Conservation (phyloP, 768 basidiomycete genomes). For the Pholiota conissans region DNA sequence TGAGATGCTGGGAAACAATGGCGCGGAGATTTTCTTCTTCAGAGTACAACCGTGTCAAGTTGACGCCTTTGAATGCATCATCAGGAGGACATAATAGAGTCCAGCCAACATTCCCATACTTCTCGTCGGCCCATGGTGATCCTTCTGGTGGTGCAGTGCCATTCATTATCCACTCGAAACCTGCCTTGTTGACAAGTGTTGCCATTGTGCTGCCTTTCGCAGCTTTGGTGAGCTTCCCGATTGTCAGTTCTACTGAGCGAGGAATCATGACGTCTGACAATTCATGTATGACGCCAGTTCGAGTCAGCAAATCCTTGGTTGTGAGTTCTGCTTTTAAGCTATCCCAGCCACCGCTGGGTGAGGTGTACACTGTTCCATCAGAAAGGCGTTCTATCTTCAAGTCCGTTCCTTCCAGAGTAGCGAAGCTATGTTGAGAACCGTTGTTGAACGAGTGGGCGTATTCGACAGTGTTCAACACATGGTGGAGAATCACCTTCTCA, state of each 20-base stretch:
- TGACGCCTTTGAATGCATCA: constrained; percentile 85
- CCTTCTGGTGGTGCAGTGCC: constrained; percentile 77
- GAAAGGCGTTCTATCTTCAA: constrained; percentile 62
- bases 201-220: constrained; percentile 89
- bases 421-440: constrained; percentile 71
- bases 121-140: constrained; percentile 60
- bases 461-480: constrained; percentile 72
- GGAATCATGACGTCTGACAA: constrained; percentile 86
- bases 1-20: constrained; percentile 77
- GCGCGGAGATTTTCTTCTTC: constrained; percentile 51
- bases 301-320: constrained; percentile 72
- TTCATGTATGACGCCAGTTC: constrained; percentile 90
- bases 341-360: constrained; percentile 77
- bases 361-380: constrained; percentile 53
- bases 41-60: constrained; percentile 72
- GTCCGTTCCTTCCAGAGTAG: constrained; percentile 85
- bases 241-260: constrained; percentile 78
- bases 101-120: constrained; percentile 62
- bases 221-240: constrained; percentile 89
- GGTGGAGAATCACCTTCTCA: constrained; percentile 84
- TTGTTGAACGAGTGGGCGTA: constrained; percentile 64
- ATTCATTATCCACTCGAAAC: constrained; percentile 89
- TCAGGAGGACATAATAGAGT: constrained; percentile 91
- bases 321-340: constrained; percentile 62
- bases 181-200: constrained; percentile 78